Base-by-base conservation (phyloP, 2,329 filamentous ascomycete genomes). In the Penicillium crustosum region DNA sequence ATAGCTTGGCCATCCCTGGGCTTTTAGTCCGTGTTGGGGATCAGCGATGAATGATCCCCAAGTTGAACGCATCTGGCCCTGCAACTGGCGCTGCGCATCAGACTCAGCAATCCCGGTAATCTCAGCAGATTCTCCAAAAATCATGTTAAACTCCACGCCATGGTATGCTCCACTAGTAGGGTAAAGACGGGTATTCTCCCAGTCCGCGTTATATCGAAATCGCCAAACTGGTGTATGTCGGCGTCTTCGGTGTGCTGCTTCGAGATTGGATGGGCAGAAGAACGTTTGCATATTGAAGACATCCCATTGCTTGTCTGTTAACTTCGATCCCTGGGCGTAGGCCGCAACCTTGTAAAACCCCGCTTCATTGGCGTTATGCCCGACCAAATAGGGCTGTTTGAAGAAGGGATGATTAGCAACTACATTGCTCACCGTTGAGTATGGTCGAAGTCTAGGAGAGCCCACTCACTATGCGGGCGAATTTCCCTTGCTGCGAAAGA, bases 171-270 rank as follows among this genome's bases (percentile, higher is more conserved):
- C 78, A 43, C 77, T 80, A 4, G 70, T 74, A 0, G 74, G 72
- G 57, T 77, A 81, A 23, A 82, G 68, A 0, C 78, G 70, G 1
- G 78, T 77, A 55, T 81, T 82, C n/a, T 76, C 60, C 77, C 78
- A 83, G 60, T 82, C 79, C 21, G 74, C 79, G 49, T 78, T 71
- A 61, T 81, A 82, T 29, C 79, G 77, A 42, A 77, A 81, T 3
- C 71, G 71, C 76, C 78, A 83, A 10, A 75, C 65, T 0, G 77
- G 70, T 1, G 78, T 70, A 6, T 66, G 70, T 25, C 74, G 61
- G 0, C 53, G 42, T 0, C 62, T 66, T 9, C 78, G 76, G 2
- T 73, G 72, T 1, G 62, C 55, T 5, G 74, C 77, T 44, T 78
- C 76, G 56, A 73, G 69, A 1, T 73, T 67, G 12, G 76, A 74